Base-by-base conservation (phyloP, 73 alveolate genomes). In the Durusdinium trenchii region DNA sequence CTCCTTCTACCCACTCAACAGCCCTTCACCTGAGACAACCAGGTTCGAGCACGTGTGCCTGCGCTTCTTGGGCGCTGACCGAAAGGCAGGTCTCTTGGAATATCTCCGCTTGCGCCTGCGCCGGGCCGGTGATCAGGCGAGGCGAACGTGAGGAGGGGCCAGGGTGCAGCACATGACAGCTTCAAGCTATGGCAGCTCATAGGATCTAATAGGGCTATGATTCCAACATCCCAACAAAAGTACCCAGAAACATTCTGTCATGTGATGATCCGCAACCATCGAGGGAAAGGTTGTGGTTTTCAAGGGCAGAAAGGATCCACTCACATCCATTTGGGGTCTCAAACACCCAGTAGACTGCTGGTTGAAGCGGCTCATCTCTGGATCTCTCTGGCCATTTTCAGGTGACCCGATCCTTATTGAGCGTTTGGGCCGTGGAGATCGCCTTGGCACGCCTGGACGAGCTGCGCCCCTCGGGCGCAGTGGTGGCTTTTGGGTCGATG, bases 31-130 rank as follows among this genome's bases (percentile, higher is more conserved):
- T n/a, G n/a, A n/a, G n/a, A n/a, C n/a, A n/a, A n/a, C 48, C 71
- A 82, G 92, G 92, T 93, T 93, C 51, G 98, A 93, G 60, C 98
- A 93, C 51, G 98, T 93, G 32, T 90, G 92, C 81, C 26, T 93
- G 64, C 78, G 98, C 7, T 93, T 93, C 69, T 81, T 93, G 45
- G 90, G 78, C 16, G 95, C 51, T 38, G 81, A 57, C 48, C 50
- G 52, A 18, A 93, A 48, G 86, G 98, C 96, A 28, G 96, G 67
- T 1, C 61, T 90, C 30, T 73, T 90, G 86, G 96, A 90, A 32
- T 90, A 90, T 46, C 73, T 90, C 6, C 96, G 96, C 40, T 90
- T 86, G 36, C 96, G 96, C 42, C 96, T 90, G n/a, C 43, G 40
- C 26, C 48, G 51, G 20, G 96, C 96, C 16, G 86, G 67, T 42